Evolutionary conservation across 495 filamentous ascomycete genomes (phyloP).

Genomic region (Penicillium robsamsonii): DNA sequence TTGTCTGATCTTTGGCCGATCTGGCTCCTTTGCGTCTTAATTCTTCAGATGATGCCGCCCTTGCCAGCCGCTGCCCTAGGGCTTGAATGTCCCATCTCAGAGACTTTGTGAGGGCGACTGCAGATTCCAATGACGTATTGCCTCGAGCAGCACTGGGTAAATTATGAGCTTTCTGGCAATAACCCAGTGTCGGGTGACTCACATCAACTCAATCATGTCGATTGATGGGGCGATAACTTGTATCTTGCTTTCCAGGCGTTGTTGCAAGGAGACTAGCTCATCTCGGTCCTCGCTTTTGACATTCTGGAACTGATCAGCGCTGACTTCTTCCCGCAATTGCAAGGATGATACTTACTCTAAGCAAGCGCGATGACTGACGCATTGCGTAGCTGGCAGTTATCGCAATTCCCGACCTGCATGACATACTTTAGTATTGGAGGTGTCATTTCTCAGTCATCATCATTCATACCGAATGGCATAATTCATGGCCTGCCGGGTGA

Average conservation of each 20-base stretch:
- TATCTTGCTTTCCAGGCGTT: conserved; percentile 78
- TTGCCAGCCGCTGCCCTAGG: conserved; percentile 72
- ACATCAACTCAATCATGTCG: conserved; percentile 93
- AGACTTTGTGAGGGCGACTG: conserved; percentile 78
- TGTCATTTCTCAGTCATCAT: not conserved
- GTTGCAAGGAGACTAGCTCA: conserved; percentile 69
- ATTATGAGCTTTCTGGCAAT: conserved; percentile 6
- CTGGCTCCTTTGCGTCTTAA: conserved; percentile 47
- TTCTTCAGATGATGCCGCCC: conserved; percentile 68
- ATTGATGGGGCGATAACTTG: conserved; percentile 88
- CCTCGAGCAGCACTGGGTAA: conserved; percentile 73
- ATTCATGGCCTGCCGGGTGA: conserved; percentile 84
- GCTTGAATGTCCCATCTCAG: conserved; percentile 86
- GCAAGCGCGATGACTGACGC: conserved; percentile 71
- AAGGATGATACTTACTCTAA: conserved; percentile 57
- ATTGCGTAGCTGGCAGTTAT: conserved; percentile 86
- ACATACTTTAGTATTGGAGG: not conserved
- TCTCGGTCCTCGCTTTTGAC: conserved; percentile 67
- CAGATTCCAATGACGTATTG: conserved; percentile 91
- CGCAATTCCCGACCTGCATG: conserved; percentile 72
- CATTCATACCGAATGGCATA: conserved; percentile 69
- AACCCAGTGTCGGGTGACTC: conserved; percentile 21
- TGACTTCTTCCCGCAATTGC: not conserved
- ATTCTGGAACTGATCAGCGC: conserved; percentile 44
- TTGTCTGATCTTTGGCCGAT: conserved; percentile 46